Percentiles rank a stretch among this genome's conserved stretches.
These are phyloP conservation scores for Leccinum cinnamomeum DNA, from an alignment of 1,284 basidiomycete species.

Conservation along the genomic window DNA sequence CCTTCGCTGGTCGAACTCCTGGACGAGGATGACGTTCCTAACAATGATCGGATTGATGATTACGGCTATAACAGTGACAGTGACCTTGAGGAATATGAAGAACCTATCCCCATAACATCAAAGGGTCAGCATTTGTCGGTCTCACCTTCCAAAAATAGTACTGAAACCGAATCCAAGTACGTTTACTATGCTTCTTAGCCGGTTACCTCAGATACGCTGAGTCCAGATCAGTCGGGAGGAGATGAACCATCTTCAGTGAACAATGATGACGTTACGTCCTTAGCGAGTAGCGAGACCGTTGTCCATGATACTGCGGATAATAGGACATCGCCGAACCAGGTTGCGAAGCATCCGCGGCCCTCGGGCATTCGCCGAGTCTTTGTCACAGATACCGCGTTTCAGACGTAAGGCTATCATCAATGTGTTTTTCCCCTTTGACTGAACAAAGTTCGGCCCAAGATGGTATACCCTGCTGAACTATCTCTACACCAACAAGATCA, in stretches of 20 bases:
- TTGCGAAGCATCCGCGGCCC: not conserved
- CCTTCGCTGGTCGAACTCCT: not conserved
- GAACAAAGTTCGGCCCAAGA: not conserved
- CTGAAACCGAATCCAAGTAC: not conserved
- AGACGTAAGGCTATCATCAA: not conserved
- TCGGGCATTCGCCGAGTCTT: not conserved
- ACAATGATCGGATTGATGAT: not conserved
- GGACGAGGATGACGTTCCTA: not conserved
- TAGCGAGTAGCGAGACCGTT: not conserved
- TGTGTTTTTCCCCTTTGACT: not conserved
- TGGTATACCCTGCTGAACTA: not conserved
- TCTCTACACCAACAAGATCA: not conserved
- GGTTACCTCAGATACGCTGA: not conserved
- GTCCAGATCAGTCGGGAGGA: not conserved
- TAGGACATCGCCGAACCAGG: not conserved
- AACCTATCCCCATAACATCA: not conserved
- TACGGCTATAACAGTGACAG: not conserved
- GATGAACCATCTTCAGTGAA: not conserved
- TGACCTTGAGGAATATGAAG: not conserved
- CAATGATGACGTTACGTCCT: not conserved
- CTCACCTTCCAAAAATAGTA: not conserved
- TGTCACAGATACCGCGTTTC: not conserved
- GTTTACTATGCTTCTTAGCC: not conserved
- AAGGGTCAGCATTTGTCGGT: not conserved
- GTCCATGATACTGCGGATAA: not conserved